phyloP scores from a whole-genome alignment of 1,139 yeast genomes.

The Kodamaea suecica region DNA sequence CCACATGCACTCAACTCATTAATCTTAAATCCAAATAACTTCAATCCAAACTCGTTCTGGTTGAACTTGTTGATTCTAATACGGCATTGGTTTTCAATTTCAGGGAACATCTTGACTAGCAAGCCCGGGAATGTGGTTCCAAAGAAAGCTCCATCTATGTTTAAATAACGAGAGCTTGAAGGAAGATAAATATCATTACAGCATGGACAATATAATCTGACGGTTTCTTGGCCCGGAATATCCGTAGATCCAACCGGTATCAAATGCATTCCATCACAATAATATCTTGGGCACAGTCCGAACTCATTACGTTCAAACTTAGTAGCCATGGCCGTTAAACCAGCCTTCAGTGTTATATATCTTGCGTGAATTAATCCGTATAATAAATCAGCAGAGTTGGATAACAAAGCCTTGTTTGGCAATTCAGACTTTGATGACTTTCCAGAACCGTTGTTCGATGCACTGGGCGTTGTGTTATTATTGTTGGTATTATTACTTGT shows the following conservation, averaged over 20 bases:
- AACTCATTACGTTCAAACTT: slow-evolving; percentile 87
- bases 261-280: slow-evolving; percentile 88
- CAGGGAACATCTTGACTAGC: slow-evolving; percentile 86
- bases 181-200: slow-evolving; percentile 91
- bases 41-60: slow-evolving; percentile 59
- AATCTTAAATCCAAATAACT: slow-evolving; percentile 83
- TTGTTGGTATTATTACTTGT: slow-evolving; percentile 9
- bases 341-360: slow-evolving; percentile 83
- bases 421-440: slow-evolving; percentile 36
- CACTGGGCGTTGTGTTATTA: slow-evolving; percentile 6
- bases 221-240: slow-evolving; percentile 87
- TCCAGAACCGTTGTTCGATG: slow-evolving; percentile 6
- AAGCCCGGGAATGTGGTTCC: slow-evolving; percentile 96
- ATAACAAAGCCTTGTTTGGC: slow-evolving; percentile 71
- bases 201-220: slow-evolving; percentile 88
- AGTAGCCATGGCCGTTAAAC: slow-evolving; percentile 92
- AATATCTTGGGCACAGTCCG: slow-evolving; percentile 88
- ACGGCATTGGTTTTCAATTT: slow-evolving; percentile 54
- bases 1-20: slow-evolving; percentile 77
- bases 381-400: slow-evolving; percentile 85
- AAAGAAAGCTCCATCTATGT: slow-evolving; percentile 93
- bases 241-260: slow-evolving; percentile 93
- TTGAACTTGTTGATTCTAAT: slow-evolving; percentile 55
- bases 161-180: slow-evolving; percentile 75
- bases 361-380: slow-evolving; percentile 95